These are phyloP conservation scores for Auriscalpium orientale DNA, from an alignment of 768 basidiomycete genomes.

Conservation along the genomic window DNA sequence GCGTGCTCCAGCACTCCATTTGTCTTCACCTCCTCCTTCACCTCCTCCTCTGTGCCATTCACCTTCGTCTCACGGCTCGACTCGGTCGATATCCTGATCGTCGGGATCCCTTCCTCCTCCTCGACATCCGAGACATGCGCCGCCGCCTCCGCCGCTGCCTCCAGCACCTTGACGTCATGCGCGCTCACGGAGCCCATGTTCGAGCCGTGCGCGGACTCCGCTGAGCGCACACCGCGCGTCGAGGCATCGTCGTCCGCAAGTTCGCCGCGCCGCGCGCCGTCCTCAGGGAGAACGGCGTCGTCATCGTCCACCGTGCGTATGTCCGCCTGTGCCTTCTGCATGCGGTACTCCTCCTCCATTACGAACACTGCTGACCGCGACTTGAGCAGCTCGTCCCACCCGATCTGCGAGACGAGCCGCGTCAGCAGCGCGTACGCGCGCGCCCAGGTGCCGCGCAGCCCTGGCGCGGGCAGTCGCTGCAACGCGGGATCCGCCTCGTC, in stretches of 20 bases:
- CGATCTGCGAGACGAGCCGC: conserved; percentile 86
- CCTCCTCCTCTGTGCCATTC: conserved; percentile 33
- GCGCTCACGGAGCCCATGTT: conserved; percentile 14
- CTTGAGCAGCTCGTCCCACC: conserved; percentile 98
- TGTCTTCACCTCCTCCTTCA: conserved; percentile 29
- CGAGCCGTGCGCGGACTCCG: conserved; percentile 19
- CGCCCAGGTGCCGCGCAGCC: conserved; percentile 92
- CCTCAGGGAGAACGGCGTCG: conserved; percentile 49
- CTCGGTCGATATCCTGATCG: conserved; percentile 52
- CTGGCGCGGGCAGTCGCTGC: conserved; percentile 90
- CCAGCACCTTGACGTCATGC: conserved; percentile 7
- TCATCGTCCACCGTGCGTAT: conserved; percentile 33
- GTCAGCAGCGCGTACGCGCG: conserved; percentile 89
- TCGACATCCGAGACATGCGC: conserved; percentile 1
- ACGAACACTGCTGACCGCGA: conserved; percentile 93
- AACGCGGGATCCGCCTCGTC: conserved; percentile 92
- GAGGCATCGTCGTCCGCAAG: conserved; percentile 64
- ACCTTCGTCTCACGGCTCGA: conserved; percentile 42
- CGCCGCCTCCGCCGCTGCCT: conserved; percentile 18
- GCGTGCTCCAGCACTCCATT: conserved; percentile 19
- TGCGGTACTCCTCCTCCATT: conserved; percentile 99
- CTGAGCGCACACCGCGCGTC: conserved; percentile 50
- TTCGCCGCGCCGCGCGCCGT: conserved; percentile 34
- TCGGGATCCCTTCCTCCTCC: conserved; percentile 36
- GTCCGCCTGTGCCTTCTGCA: conserved; percentile 84